Evolutionary conservation across 768 basidiomycete species (phyloP).

Genomic region (Rhizopogon salebrosus): DNA sequence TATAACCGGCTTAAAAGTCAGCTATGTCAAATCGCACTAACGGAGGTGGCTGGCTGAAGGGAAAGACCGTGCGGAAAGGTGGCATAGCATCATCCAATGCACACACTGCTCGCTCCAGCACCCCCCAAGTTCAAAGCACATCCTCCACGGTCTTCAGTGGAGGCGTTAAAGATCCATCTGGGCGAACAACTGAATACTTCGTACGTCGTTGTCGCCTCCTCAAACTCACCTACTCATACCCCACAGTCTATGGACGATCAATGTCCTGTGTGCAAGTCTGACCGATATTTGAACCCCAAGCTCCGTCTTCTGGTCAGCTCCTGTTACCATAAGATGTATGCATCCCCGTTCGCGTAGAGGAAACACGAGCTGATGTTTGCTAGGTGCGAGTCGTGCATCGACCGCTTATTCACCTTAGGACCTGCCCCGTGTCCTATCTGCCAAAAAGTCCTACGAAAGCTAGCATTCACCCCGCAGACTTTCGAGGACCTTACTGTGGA

Average conservation of each 20-base stretch:
- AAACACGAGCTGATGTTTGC: constrained; percentile 8
- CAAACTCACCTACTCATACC: constrained; percentile 2
- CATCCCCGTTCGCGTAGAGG: constrained; percentile 2
- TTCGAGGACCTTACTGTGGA: constrained; percentile 91
- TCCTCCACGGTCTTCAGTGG: constrained; percentile 74
- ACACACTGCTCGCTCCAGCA: constrained; percentile 52
- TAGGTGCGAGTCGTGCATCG: constrained; percentile 99
- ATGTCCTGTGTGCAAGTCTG: constrained; percentile 96
- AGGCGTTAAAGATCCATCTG: constrained; percentile 83
- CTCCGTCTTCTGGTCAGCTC: constrained; percentile 89
- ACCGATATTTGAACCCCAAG: constrained; percentile 93
- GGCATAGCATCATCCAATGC: constrained; percentile 37
- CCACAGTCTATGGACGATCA: constrained; percentile 82
- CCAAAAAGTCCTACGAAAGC: constrained; percentile 78
- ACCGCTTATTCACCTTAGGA: constrained; percentile 90
- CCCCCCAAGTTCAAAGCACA: constrained; percentile 66
- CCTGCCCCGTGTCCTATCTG: constrained; percentile 97
- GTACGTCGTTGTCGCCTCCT: constrained; percentile 37
- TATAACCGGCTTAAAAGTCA: too few species aligned
- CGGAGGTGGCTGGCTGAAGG: constrained; percentile 54
- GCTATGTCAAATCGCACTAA: constrained; percentile 29
- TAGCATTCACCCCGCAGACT: constrained; percentile 93
- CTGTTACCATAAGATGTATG: constrained; percentile 97
- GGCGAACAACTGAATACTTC: constrained; percentile 75
- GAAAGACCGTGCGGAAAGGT: constrained; percentile 71